Evolutionary conservation across 2,329 filamentous ascomycete species (phyloP).

Genomic region (Hirsutella thompsonii): DNA sequence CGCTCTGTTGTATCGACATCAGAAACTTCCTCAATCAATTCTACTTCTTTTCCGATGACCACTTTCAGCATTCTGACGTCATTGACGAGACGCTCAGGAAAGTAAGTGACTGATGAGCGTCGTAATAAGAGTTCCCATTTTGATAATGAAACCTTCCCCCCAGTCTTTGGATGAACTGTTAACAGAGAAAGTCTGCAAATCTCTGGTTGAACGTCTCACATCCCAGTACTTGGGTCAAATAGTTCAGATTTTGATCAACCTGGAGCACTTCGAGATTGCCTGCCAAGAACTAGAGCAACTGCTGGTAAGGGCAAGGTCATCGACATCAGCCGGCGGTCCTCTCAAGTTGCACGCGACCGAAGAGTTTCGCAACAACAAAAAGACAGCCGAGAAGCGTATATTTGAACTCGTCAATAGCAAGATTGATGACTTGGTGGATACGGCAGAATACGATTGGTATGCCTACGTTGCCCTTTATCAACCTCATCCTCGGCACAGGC

Average conservation of each 20-base stretch:
- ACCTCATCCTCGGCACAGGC: too few relatives aligned
- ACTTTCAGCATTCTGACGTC: conserved; percentile 79
- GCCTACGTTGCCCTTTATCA: conserved; percentile 10
- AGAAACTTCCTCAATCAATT: conserved; percentile 97
- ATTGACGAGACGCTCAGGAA: conserved; percentile 85
- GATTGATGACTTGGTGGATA: conserved; percentile 94
- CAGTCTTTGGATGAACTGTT: conserved; percentile 91
- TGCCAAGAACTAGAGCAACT: conserved; percentile 82
- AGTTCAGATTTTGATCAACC: conserved; percentile 93
- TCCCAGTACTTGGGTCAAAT: conserved; percentile 96
- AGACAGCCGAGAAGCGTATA: conserved; percentile 91
- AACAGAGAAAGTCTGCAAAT: conserved; percentile 81
- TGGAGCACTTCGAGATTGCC: conserved; percentile 92
- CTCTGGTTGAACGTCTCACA: conserved; percentile 73
- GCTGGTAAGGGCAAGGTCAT: conserved; percentile 72
- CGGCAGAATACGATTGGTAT: conserved; percentile 90
- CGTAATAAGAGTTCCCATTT: too few relatives aligned
- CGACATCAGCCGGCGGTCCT: conserved; percentile 66
- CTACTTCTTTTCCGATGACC: conserved; percentile 93
- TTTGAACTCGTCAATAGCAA: conserved; percentile 98
- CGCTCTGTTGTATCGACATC: conserved; percentile 94
- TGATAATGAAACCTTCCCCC: too few relatives aligned
- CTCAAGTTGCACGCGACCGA: conserved; percentile 73
- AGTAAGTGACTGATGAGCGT: too few relatives aligned
- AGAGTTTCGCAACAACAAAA: conserved; percentile 80